Conservation (phyloP, 2,329 filamentous ascomycete genomes). For the Botrytis pseudocinerea region DNA sequence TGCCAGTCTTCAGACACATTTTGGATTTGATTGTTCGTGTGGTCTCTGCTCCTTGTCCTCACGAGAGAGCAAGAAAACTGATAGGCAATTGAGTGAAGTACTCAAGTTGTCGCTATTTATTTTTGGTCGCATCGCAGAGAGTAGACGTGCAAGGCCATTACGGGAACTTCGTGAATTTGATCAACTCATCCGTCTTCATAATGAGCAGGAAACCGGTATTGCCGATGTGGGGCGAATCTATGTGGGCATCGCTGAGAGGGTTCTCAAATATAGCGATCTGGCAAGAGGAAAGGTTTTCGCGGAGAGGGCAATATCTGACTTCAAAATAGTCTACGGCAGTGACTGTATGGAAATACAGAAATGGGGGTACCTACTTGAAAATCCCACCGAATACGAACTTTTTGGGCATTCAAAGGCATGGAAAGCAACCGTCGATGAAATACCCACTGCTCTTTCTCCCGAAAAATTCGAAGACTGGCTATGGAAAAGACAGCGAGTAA, state of each 20-base stretch:
- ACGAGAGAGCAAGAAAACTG: constrained; percentile 40
- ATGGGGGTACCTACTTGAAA: constrained; percentile 23
- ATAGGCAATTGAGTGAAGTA: constrained; percentile 35
- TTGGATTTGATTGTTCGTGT: constrained; percentile 43
- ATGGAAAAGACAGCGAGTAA: constrained; percentile 30
- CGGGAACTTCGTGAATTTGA: constrained; percentile 31
- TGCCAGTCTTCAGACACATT: constrained; percentile 36
- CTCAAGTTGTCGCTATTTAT: constrained; percentile 37
- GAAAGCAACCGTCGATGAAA: constrained; percentile 30
- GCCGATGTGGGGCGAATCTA: constrained; percentile 34
- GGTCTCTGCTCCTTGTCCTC: constrained; percentile 42
- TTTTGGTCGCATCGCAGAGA: constrained; percentile 22
- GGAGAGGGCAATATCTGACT: constrained; percentile 30
- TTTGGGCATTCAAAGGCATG: constrained; percentile 27
- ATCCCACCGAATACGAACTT: constrained; percentile 29
- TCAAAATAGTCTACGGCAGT: constrained; percentile 21
- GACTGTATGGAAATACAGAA: constrained; percentile 27
- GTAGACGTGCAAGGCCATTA: constrained; percentile 24
- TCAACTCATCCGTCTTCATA: constrained; percentile 37
- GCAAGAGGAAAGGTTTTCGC: constrained; percentile 40
- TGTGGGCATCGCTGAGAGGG: constrained; percentile 37
- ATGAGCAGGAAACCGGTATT: constrained; percentile 34
- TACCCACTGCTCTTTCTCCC: constrained; percentile 23
- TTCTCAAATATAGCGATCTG: constrained; percentile 40
- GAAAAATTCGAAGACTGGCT: constrained; percentile 33